Evolutionary conservation across 1,284 basidiomycete species (phyloP).

Genomic region (Austropuccinia psidii): DNA sequence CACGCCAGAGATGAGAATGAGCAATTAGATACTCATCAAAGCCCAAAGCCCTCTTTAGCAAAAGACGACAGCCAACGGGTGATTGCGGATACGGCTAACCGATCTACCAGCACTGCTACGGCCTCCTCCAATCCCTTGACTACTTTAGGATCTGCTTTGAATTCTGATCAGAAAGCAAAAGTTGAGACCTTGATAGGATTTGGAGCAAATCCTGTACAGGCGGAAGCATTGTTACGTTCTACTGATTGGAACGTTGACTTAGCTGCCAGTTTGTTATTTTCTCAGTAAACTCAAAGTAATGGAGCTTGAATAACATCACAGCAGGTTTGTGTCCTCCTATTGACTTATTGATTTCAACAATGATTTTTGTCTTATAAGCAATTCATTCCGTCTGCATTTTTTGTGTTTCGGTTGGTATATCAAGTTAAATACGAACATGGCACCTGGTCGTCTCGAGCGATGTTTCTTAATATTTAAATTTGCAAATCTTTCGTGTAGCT

Average conservation of each 20-base stretch:
- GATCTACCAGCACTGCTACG: not conserved
- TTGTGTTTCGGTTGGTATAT: no score
- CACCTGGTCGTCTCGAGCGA: no score
- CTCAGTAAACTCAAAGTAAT: no score
- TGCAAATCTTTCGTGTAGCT: no score
- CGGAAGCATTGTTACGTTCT: constrained; percentile 66
- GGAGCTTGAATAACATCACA: no score
- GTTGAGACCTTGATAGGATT: constrained; percentile 57
- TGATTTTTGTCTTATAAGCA: no score
- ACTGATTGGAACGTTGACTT: constrained; percentile 77
- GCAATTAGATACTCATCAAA: constrained; percentile 14
- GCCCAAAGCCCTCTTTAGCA: constrained; percentile 7
- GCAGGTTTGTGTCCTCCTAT: no score
- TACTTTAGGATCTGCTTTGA: constrained; percentile 33
- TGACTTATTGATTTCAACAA: no score
- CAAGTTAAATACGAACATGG: no score
- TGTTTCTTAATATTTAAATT: no score
- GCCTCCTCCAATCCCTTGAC: not conserved
- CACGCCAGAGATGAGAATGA: constrained; percentile 55
- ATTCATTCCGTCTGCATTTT: no score
- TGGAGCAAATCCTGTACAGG: constrained; percentile 66
- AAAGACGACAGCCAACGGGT: constrained; percentile 27
- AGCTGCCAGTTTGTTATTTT: constrained; percentile 80
- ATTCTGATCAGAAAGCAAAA: constrained; percentile 43
- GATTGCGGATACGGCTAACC: constrained; percentile 27